Conservation (phyloP, 2,329 filamentous ascomycete genomes). For the Cercospora sp. region DNA sequence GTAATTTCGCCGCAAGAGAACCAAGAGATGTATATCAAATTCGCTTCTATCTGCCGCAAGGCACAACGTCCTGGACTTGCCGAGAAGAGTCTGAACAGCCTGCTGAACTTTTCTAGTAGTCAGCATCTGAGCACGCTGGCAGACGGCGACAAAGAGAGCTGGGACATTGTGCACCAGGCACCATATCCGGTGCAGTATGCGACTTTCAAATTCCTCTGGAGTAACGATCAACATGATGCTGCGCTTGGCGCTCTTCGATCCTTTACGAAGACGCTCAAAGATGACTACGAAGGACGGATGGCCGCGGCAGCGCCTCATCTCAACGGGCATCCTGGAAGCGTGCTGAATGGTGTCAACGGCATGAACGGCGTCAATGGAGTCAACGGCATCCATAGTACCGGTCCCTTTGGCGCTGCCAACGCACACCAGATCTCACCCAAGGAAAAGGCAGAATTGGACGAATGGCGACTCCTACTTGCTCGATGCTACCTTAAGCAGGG, state of each 20-base stretch:
- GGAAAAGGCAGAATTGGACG: slow-evolving; percentile 51
- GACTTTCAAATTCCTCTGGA: slow-evolving; percentile 97
- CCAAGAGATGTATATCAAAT: slow-evolving; percentile 99
- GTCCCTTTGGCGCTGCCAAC: slow-evolving; percentile 36
- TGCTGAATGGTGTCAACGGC: slow-evolving; percentile 36
- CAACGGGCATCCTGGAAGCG: slow-evolving; percentile 1
- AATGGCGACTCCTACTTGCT: slow-evolving; percentile 72
- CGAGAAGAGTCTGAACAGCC: slow-evolving; percentile 87
- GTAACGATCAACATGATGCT: slow-evolving; percentile 68
- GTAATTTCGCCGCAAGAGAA: slow-evolving; percentile 92
- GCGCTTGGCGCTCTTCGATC: slow-evolving; percentile 62
- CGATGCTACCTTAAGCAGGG: slow-evolving; percentile 96
- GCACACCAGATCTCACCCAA: slow-evolving; percentile 39
- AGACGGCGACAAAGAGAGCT: slow-evolving; percentile 25
- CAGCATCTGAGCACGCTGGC: slow-evolving; percentile 44
- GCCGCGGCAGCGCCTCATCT: slow-evolving; percentile 35
- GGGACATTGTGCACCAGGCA: slow-evolving; percentile 46
- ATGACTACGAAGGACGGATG: slow-evolving; percentile 54
- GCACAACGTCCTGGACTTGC: slow-evolving; percentile 91
- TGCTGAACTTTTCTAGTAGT: slow-evolving; percentile 68
- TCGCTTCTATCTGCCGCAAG: slow-evolving; percentile 96
- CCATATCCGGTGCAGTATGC: slow-evolving; percentile 87
- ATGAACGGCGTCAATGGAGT: slow-evolving; percentile 42
- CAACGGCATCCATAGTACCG: slow-evolving; percentile 45
- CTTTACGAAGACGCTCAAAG: slow-evolving; percentile 61